Conservation (phyloP, 495 filamentous ascomycete genomes). For the Durotheca rogersii region DNA sequence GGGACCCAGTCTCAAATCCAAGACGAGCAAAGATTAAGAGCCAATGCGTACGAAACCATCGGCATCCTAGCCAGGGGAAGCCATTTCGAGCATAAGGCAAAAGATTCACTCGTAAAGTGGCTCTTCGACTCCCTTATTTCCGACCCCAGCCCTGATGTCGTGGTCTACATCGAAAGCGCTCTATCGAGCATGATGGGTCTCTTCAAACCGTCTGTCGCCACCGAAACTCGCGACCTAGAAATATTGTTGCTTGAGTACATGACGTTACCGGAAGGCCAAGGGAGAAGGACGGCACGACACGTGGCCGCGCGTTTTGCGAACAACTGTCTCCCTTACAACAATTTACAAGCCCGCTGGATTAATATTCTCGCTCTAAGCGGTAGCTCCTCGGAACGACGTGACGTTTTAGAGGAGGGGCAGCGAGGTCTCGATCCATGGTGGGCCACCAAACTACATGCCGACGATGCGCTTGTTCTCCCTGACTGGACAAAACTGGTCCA, state of each 20-base stretch:
- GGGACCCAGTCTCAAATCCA: conserved; percentile 47
- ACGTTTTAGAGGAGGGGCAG: conserved; percentile 85
- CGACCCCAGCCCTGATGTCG: conserved; percentile 72
- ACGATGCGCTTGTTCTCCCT: conserved; percentile 41
- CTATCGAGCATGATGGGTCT: conserved; percentile 65
- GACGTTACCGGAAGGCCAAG: conserved; percentile 39
- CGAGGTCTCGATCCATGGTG: conserved; percentile 71
- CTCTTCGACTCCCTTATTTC: conserved; percentile 78
- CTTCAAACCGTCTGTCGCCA: conserved; percentile 50
- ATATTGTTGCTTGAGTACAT: conserved; percentile 66
- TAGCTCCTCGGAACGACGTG: conserved; percentile 64
- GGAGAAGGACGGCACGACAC: conserved; percentile 65
- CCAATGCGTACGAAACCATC: conserved; percentile 79
- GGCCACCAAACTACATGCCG: conserved; percentile 41
- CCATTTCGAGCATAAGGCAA: conserved; percentile 51
- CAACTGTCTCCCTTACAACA: conserved; percentile 76
- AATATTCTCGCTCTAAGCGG: conserved; percentile 75
- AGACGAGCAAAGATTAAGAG: conserved; percentile 66
- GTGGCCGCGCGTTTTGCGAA: conserved; percentile 88
- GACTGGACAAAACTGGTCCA: conserved; percentile 49
- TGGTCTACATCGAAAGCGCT: conserved; percentile 85
- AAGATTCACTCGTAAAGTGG: conserved; percentile 65
- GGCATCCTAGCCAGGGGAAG: conserved; percentile 70
- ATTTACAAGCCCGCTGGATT: conserved; percentile 82
- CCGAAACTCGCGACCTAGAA: conserved; percentile 34